phyloP scores from a whole-genome alignment of 164 flowering plant species.

The Nymphaea thermarum region DNA sequence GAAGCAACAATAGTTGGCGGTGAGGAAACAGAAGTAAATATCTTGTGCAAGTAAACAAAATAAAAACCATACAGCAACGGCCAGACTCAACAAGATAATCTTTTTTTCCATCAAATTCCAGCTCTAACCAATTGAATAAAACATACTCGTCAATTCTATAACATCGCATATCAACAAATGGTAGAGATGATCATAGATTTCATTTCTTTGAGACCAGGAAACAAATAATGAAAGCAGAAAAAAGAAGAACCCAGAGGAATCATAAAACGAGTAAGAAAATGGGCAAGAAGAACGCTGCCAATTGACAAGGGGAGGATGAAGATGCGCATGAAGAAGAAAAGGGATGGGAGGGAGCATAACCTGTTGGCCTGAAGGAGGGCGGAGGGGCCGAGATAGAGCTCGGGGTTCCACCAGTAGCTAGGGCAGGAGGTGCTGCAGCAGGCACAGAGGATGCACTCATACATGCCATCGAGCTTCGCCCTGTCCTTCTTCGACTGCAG shows the following conservation, averaged over 20 bases:
- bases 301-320: neutral
- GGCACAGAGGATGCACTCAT: slow-evolving; percentile 94
- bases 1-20: too few relatives aligned
- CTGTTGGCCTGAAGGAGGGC: slow-evolving; percentile 92
- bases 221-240: neutral
- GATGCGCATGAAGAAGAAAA: neutral
- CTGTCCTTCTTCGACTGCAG: slow-evolving; percentile 81
- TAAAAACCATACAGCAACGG: too few relatives aligned
- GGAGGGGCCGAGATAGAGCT: slow-evolving; percentile 94
- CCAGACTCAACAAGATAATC: too few relatives aligned
- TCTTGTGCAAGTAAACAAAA: too few relatives aligned
- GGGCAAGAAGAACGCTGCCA: too few relatives aligned
- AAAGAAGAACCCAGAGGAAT: neutral
- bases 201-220: neutral
- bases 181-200: too few relatives aligned
- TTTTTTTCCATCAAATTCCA: too few relatives aligned
- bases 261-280: neutral
- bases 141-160: too few relatives aligned
- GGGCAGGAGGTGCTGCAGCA: slow-evolving; percentile 97
- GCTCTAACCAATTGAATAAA: too few relatives aligned
- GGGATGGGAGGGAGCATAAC: slow-evolving; percentile 17
- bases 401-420: slow-evolving; percentile 99
- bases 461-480: slow-evolving; percentile 95
- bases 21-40: too few relatives aligned
- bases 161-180: too few relatives aligned